Percentiles rank a stretch among this genome's conserved stretches.
phyloP scores from a whole-genome alignment of 495 filamentous ascomycete genomes.

The Patellaria atrata region DNA sequence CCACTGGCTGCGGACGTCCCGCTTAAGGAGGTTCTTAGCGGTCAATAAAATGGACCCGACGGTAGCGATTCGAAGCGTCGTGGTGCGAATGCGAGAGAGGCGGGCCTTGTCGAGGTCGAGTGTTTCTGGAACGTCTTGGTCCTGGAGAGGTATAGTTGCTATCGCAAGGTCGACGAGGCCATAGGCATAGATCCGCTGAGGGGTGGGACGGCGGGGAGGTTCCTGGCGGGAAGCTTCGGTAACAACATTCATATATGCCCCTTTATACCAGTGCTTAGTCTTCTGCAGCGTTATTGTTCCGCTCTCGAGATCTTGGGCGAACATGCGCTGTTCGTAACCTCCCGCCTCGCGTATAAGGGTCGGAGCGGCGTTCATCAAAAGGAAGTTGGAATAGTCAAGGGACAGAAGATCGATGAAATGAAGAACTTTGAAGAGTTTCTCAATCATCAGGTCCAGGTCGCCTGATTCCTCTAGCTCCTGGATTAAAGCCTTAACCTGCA shows the following conservation, averaged over 20 bases:
- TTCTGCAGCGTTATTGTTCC: conserved; percentile 42
- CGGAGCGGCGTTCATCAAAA: conserved; percentile 67
- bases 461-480: conserved; percentile 44
- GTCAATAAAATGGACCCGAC: conserved; percentile 73
- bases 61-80: conserved; percentile 61
- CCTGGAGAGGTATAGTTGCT: conserved; percentile 38
- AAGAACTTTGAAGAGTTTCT: conserved; percentile 69
- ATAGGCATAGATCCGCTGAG: conserved; percentile 68
- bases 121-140: conserved; percentile 64
- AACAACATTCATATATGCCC: conserved; percentile 50
- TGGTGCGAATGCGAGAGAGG: conserved; percentile 47
- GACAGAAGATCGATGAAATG: conserved; percentile 79
- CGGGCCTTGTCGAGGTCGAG: conserved; percentile 66
- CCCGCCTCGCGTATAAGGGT: conserved; percentile 67
- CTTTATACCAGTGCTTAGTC: conserved; percentile 58
- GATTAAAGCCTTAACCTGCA: conserved; percentile 62
- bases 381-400: conserved; percentile 92
- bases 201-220: conserved; percentile 45
- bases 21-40: conserved; percentile 88
- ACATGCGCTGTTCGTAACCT: conserved; percentile 66
- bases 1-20: conserved; percentile 83
- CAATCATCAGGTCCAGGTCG: conserved; percentile 59
- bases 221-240: conserved; percentile 61
- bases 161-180: conserved; percentile 53
- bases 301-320: conserved; percentile 52